phyloP scores from a whole-genome alignment of 345 rosid genomes.

The Lepidium sativum region DNA sequence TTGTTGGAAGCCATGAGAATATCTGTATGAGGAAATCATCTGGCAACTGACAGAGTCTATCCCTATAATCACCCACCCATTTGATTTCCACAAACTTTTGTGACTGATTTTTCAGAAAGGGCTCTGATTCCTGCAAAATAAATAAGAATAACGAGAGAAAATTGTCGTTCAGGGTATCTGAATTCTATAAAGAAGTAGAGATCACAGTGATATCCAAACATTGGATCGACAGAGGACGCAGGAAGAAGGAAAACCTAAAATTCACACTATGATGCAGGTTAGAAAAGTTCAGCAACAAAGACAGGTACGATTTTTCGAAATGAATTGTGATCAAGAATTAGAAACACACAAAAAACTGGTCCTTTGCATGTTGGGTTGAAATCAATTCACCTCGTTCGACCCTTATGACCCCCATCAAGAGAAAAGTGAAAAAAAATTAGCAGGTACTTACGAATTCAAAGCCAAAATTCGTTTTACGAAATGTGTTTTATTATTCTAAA shows the following conservation, averaged over 20 bases:
- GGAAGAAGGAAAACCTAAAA: background rate
- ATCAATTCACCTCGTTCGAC: background rate
- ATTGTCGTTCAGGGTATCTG: background rate
- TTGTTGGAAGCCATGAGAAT: conserved; percentile 16
- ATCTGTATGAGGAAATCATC: conserved; percentile 28
- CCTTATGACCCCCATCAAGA: background rate
- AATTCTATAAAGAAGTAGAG: background rate
- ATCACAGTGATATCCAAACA: background rate
- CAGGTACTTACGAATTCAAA: background rate
- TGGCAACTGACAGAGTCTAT: conserved; percentile 20
- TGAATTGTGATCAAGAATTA: background rate
- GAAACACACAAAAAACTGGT: background rate
- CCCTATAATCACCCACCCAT: conserved; percentile 9
- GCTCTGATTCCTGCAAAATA: background rate
- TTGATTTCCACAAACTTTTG: background rate
- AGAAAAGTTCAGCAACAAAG: background rate
- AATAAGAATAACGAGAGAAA: background rate
- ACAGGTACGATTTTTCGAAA: background rate
- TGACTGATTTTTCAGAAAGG: background rate
- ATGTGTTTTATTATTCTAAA: background rate
- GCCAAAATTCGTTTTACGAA: background rate
- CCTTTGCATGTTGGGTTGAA: background rate
- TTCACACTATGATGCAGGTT: background rate
- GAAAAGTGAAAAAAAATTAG: background rate
- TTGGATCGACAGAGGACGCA: background rate